A percentile compares a stretch with the other conserved stretches of the same genome.
Evolutionary conservation across 495 filamentous ascomycete species (phyloP).

Genomic region (Hypoxylon trugodes): DNA sequence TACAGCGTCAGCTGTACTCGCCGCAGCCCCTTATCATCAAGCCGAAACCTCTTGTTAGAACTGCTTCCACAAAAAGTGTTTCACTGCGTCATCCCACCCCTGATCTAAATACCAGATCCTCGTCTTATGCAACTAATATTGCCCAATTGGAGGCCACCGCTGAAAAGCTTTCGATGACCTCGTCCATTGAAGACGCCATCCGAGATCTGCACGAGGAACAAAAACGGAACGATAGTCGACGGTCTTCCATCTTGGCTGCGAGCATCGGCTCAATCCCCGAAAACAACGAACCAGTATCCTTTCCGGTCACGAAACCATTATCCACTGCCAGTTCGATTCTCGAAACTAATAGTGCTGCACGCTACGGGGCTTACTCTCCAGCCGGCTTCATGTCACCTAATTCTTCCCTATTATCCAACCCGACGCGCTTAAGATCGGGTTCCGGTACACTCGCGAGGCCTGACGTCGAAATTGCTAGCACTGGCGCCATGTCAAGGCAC

Average conservation of each 20-base stretch:
- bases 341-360: slow-evolving; percentile 69
- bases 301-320: slow-evolving; percentile 52
- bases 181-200: slow-evolving; percentile 84
- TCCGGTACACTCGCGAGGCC: slow-evolving; percentile 40
- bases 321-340: slow-evolving; percentile 73
- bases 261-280: slow-evolving; percentile 50
- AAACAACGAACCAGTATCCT: slow-evolving; percentile 45
- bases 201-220: slow-evolving; percentile 80
- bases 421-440: slow-evolving; percentile 64
- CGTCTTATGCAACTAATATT: slow-evolving; percentile 78
- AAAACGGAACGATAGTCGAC: slow-evolving; percentile 70
- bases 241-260: slow-evolving; percentile 60
- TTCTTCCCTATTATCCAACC: slow-evolving; percentile 65
- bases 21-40: slow-evolving; percentile 39
- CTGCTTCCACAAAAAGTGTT: slow-evolving; percentile 65
- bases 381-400: slow-evolving; percentile 71
- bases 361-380: slow-evolving; percentile 77
- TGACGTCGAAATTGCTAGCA: slow-evolving; percentile 44
- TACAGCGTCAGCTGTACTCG: slow-evolving; percentile 9
- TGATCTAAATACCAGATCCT: slow-evolving; percentile 76
- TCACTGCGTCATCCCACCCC: slow-evolving; percentile 78
- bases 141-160: slow-evolving; percentile 83
- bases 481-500: slow-evolving; percentile 48
- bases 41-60: slow-evolving; percentile 63
- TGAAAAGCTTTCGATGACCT: slow-evolving; percentile 79